Percentiles rank a stretch among this genome's conserved stretches.
phyloP scores from a whole-genome alignment of 2,329 filamentous ascomycete genomes.

The Neopestalotiopsis clavispora region DNA sequence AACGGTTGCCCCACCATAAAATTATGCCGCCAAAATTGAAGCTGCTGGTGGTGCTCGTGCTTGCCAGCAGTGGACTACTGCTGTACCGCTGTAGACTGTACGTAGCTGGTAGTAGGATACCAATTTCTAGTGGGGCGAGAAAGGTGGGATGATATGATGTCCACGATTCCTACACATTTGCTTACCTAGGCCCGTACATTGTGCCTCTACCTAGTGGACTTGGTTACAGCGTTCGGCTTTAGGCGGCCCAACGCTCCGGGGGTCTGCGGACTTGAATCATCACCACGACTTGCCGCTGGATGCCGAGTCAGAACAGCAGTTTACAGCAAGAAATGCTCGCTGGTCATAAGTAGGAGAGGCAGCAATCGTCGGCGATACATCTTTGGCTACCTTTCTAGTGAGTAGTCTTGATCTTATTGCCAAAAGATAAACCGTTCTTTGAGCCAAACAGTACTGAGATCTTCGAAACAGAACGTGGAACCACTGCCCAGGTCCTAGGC shows the following conservation, averaged over 20 bases:
- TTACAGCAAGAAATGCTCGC: no score
- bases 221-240: background rate
- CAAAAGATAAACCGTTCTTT: background rate
- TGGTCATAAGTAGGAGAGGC: background rate
- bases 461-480: background rate
- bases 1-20: background rate
- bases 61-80: no score
- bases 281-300: slow-evolving; percentile 2
- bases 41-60: no score
- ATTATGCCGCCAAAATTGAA: background rate
- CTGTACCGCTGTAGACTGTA: no score
- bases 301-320: background rate
- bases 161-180: no score
- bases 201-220: background rate
- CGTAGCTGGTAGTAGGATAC: no score
- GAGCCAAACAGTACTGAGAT: background rate
- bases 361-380: background rate
- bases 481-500: background rate
- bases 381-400: background rate
- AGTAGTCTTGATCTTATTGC: background rate
- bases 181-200: background rate
- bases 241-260: background rate
- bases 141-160: no score
- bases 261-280: background rate
- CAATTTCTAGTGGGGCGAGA: no score